Evolutionary conservation across 177 flowering plant genomes (phyloP).

Genomic region (Telopea speciosissima): DNA sequence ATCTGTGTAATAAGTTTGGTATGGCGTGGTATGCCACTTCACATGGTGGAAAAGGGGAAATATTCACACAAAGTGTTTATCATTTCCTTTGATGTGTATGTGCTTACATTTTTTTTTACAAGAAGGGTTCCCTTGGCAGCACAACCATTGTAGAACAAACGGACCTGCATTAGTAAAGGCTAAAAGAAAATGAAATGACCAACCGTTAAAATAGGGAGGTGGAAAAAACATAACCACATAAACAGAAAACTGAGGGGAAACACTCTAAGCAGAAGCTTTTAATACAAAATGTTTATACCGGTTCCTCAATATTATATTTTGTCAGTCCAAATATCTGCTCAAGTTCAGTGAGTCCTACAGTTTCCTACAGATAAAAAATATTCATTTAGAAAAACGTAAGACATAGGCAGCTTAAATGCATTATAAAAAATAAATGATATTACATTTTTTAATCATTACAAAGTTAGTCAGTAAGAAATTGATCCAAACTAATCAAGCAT

Average conservation of each 20-base stretch:
- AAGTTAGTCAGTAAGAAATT: no score
- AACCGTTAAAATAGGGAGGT: no score
- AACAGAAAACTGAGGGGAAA: not conserved
- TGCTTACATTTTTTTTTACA: constrained; percentile 49
- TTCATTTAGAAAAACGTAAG: not conserved
- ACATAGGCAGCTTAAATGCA: not conserved
- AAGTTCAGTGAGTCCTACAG: constrained; percentile 6
- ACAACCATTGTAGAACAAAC: constrained; percentile 62
- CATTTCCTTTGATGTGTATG: not conserved
- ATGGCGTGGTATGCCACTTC: no score
- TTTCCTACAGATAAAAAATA: constrained; percentile 9
- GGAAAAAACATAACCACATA: not conserved
- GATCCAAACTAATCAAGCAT: no score
- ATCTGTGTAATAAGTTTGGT: no score
- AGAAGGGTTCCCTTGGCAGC: constrained; percentile 82
- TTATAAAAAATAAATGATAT: no score
- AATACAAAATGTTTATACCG: constrained; percentile 17
- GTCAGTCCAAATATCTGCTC: constrained; percentile 8
- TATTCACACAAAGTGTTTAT: no score
- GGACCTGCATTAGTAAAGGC: constrained; percentile 77
- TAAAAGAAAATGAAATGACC: constrained; percentile 16
- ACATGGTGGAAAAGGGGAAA: no score
- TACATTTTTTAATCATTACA: no score
- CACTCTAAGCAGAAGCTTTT: not conserved
- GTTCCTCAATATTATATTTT: constrained; percentile 21